phyloP scores from a whole-genome alignment of 2,329 filamentous ascomycete genomes.

The Cercospora berteroae region DNA sequence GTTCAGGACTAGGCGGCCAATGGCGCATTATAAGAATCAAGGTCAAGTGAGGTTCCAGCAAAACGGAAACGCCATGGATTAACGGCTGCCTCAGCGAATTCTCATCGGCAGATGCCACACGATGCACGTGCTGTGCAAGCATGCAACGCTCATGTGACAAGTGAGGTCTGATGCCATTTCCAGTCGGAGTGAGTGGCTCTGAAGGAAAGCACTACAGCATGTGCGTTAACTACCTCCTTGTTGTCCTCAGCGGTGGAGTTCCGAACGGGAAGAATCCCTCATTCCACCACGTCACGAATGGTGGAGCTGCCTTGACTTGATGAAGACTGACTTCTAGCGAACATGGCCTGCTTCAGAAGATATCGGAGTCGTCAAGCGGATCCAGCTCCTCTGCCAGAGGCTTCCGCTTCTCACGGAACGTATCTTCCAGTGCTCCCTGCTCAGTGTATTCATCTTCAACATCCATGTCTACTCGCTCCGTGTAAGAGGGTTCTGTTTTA shows the following conservation, averaged over 20 bases:
- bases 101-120: background rate
- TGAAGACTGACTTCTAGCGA: background rate
- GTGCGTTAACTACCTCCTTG: background rate
- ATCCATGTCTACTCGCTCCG: slow-evolving; percentile 35
- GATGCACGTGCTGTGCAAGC: background rate
- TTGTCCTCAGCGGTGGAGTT: background rate
- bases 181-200: background rate
- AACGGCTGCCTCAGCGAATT: background rate
- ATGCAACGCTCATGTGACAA: background rate
- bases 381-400: slow-evolving; percentile 23
- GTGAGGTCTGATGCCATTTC: background rate
- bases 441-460: slow-evolving; percentile 31
- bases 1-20: background rate
- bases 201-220: background rate
- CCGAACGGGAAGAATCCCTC: background rate
- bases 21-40: background rate
- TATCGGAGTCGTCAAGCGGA: slow-evolving; percentile 38
- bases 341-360: slow-evolving; percentile 28
- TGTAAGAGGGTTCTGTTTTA: slow-evolving; percentile 34
- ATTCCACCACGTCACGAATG: background rate
- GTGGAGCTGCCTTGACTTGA: background rate
- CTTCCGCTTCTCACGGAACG: slow-evolving; percentile 41
- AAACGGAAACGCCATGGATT: background rate
- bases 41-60: background rate
- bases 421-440: slow-evolving; percentile 44